These are phyloP conservation scores for Tulasnella sp. DNA, from an alignment of 768 basidiomycete species.

Conservation along the genomic window DNA sequence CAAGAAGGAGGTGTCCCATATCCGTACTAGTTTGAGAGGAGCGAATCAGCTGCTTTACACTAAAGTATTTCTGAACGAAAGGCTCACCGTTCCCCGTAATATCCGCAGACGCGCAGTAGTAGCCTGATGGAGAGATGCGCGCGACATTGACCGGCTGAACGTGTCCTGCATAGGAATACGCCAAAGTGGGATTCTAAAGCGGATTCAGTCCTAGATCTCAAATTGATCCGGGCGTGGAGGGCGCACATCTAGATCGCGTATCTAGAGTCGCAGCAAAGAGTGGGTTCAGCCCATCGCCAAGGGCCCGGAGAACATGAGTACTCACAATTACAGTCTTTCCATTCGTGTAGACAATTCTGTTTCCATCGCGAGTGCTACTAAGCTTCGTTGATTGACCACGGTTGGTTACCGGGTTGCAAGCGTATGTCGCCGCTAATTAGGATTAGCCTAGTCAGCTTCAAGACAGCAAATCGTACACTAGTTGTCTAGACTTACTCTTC, in stretches of 20 bases:
- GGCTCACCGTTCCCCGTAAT: constrained; percentile 59
- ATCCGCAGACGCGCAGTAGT: constrained; percentile 91
- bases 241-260: constrained; percentile 67
- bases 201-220: constrained; percentile 3
- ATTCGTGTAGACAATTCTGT: constrained; percentile 66
- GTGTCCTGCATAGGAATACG: constrained; percentile 65
- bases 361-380: constrained; percentile 53
- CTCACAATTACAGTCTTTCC: constrained; percentile 78
- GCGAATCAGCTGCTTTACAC: constrained; percentile 29
- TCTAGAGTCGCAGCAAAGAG: constrained; percentile 31
- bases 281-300: constrained; percentile 9
- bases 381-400: constrained; percentile 65
- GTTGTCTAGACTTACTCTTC: background rate
- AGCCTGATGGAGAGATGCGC: constrained; percentile 84
- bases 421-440: constrained; percentile 27
- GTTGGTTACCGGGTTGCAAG: constrained; percentile 57
- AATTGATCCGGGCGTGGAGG: background rate
- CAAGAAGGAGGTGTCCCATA: constrained; percentile 64
- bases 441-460: background rate
- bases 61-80: background rate
- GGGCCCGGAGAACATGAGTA: constrained; percentile 14
- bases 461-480: background rate
- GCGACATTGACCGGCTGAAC: constrained; percentile 79
- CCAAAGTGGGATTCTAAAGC: constrained; percentile 50
- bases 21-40: constrained; percentile 42